A percentile compares a stretch with the other conserved stretches of the same genome.
Conservation (phyloP, 768 basidiomycete species). For the Daedaleopsis nitida region DNA sequence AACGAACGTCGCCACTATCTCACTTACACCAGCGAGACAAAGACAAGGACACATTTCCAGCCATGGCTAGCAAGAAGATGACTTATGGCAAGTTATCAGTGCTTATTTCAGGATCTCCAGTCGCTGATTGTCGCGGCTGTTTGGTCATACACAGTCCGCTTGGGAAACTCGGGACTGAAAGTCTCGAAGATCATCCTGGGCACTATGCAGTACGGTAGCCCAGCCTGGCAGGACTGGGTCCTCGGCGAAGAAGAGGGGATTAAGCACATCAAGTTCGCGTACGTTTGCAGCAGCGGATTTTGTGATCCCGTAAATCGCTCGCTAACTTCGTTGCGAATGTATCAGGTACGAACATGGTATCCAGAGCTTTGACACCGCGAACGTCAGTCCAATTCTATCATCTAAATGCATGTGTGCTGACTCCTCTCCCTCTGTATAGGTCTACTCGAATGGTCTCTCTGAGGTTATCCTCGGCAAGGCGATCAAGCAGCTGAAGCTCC, state of each 20-base stretch:
- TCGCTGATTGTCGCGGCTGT: too few relatives aligned
- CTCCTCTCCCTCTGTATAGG: slow-evolving; percentile 8
- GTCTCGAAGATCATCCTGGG: slow-evolving; percentile 42
- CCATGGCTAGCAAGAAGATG: too few relatives aligned
- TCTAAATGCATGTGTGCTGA: neutral
- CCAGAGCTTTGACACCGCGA: slow-evolving; percentile 39
- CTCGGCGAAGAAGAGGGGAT: slow-evolving; percentile 37
- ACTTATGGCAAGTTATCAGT: too few relatives aligned
- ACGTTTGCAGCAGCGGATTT: slow-evolving; percentile 5
- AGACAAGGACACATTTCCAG: too few relatives aligned
- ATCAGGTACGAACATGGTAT: slow-evolving; percentile 40
- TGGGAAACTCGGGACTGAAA: slow-evolving; percentile 28
- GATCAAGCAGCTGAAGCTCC: slow-evolving; percentile 44
- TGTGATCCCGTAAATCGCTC: neutral
- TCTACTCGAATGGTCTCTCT: slow-evolving; percentile 39
- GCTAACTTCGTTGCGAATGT: neutral
- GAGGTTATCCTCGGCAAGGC: slow-evolving; percentile 48
- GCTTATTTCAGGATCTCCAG: too few relatives aligned
- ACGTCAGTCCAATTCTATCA: slow-evolving; percentile 19
- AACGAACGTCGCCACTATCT: too few relatives aligned
- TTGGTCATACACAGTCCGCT: too few relatives aligned
- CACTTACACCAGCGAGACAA: too few relatives aligned
- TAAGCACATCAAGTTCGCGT: slow-evolving; percentile 43
- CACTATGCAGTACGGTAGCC: slow-evolving; percentile 35
- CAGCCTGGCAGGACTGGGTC: slow-evolving; percentile 39